Percentiles rank a stretch among this genome's conserved stretches.
Conservation (phyloP, 345 rosid species). For the Crucihimalaya himalaica region DNA sequence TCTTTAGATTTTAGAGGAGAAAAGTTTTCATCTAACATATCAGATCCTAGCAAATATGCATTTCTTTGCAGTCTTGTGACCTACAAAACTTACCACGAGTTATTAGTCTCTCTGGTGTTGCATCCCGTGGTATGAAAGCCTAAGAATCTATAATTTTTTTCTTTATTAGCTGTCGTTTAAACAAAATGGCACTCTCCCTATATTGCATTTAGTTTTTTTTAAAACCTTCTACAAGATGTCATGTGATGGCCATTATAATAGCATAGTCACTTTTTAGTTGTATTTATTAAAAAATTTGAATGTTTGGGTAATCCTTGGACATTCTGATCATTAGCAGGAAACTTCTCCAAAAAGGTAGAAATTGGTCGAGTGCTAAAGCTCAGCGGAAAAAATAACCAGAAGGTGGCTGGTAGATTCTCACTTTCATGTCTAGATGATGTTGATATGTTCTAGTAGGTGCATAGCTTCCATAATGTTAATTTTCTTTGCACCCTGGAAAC, state of each 20-base stretch:
- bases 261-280: background rate
- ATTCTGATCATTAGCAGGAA: constrained; percentile 35
- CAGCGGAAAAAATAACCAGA: constrained; percentile 48
- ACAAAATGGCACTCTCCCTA: background rate
- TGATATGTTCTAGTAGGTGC: constrained; percentile 35
- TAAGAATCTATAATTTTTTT: background rate
- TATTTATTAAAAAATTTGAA: background rate
- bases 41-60: background rate
- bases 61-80: background rate
- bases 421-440: constrained; percentile 40
- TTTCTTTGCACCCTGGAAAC: constrained; percentile 35
- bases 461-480: constrained; percentile 11
- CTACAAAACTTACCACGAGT: background rate
- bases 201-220: constrained; percentile 17
- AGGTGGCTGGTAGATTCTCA: constrained; percentile 88
- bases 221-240: background rate
- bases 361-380: constrained; percentile 38
- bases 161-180: background rate
- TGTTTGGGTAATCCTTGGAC: constrained; percentile 19
- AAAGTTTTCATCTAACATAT: background rate
- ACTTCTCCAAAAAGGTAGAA: constrained; percentile 41
- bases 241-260: background rate
- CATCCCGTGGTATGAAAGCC: background rate
- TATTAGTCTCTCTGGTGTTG: background rate
- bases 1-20: background rate